Evolutionary conservation across 1,284 basidiomycete species (phyloP), one percentile per base, ranked within the genome.

Genomic region (Schizopora paradoxa): DNA sequence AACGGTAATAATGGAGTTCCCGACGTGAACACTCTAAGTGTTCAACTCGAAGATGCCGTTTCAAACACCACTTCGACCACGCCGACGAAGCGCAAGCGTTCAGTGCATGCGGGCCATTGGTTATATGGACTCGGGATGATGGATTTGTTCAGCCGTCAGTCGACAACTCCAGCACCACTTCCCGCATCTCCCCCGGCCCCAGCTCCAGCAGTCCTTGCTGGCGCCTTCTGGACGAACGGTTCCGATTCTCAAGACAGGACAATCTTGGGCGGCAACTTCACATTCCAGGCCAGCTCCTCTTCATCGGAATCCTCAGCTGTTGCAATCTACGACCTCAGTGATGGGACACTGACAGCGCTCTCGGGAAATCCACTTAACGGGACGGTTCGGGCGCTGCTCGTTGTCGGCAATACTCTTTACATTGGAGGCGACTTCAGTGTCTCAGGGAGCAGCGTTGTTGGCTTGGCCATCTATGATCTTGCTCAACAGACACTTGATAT

Each of bases 191-290:
- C 74, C 22, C 63, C 79, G 1, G 72, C 78, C 1, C 66, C 76
- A 0, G 82, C 88, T 1, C 90, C 92, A 1, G 82, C 91, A 25
- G 80, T 97, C 46, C 72, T 96, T 33, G 76, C 90, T 0, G 94
- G 91, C 27, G 77, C 79, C 2, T 98, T 94, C 69, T 98, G 90
- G 89, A 85, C 79, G 13, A 96, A 96, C 58, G 72, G 72, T 31
- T 79, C 82, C 1, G 77, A 79, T 4, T 73, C 73, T 3, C 68
- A 70, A 34, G 74, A 87, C 51, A 66, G 91, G 36, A 81, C 79
- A 29, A 79, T 97, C 53, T 70, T 98, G 41, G 94, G 92, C 29
- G 94, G 94, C 39, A 93, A 95, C 65, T 97, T 96, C 61, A 79
- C 83, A 3, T 86, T 84, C 56, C 57, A 71, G 2, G 41, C 56